Conservation (phyloP, 768 basidiomycete species). For the Candolleomyces efflorescens region DNA sequence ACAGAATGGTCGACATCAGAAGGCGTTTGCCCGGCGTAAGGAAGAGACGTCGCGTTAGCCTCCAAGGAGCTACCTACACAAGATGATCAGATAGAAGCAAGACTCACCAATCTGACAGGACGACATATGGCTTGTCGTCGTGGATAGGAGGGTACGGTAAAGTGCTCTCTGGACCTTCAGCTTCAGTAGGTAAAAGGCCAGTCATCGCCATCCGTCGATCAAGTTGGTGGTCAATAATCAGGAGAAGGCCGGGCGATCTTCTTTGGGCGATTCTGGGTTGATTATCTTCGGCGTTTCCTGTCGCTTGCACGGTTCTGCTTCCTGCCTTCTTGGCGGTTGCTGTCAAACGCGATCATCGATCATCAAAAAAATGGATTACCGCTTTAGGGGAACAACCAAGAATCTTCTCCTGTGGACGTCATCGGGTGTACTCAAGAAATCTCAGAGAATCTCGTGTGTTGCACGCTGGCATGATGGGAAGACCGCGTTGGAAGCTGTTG, state of each 20-base stretch:
- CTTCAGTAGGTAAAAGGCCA: not conserved
- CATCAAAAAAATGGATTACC: not conserved
- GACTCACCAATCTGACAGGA: slow-evolving; percentile 85
- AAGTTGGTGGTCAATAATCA: not conserved
- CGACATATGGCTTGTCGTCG: slow-evolving; percentile 77
- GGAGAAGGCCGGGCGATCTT: not conserved
- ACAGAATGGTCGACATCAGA: not conserved
- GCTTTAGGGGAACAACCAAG: not conserved
- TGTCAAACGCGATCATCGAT: slow-evolving; percentile 2
- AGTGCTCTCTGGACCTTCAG: slow-evolving; percentile 50
- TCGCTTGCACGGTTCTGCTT: not conserved
- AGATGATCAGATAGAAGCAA: not conserved
- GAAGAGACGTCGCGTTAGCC: not conserved
- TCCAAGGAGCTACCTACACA: slow-evolving; percentile 4
- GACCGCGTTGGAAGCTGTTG: not conserved
- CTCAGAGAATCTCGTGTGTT: no score
- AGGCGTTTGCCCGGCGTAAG: not conserved
- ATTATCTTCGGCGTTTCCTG: slow-evolving; percentile 1
- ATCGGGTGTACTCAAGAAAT: not conserved
- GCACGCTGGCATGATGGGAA: no score
- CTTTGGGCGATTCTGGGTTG: not conserved
- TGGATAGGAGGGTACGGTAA: slow-evolving; percentile 81
- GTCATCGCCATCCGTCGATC: not conserved
- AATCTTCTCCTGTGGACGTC: not conserved
- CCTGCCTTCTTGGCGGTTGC: slow-evolving; percentile 3